A percentile compares a stretch with the other conserved stretches of the same genome.
Evolutionary conservation across 2,329 filamentous ascomycete genomes (phyloP).

Genomic region (Hypomyces rosellus): DNA sequence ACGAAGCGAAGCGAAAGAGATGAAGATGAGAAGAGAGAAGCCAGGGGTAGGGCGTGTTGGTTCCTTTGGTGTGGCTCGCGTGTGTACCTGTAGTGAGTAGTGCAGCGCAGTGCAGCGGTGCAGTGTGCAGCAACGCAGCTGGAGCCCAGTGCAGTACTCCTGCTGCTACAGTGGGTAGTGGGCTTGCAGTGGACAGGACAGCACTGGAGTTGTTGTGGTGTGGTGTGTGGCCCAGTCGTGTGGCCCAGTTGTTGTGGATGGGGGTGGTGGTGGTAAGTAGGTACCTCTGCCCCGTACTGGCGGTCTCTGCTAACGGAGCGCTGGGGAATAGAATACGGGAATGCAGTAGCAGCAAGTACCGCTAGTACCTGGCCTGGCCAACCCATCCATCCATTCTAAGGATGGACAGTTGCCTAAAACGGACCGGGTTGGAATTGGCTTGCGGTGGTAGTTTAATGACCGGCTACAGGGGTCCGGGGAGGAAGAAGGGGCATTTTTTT

Average conservation of each 20-base stretch:
- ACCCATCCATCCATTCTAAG: background rate
- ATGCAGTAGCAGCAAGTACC: background rate
- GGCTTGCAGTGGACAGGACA: background rate
- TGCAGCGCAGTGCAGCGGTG: too few species aligned
- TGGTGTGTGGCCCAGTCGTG: too few species aligned
- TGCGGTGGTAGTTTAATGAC: constrained; percentile 32
- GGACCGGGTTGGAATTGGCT: constrained; percentile 26
- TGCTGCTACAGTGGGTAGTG: background rate
- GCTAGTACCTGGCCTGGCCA: background rate
- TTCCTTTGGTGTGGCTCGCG: constrained; percentile 4
- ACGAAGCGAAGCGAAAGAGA: constrained; percentile 28
- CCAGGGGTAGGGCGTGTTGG: constrained; percentile 7
- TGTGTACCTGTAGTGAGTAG: too few species aligned
- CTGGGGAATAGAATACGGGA: background rate
- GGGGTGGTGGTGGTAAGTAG: background rate
- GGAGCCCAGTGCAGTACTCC: too few species aligned
- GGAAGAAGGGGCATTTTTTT: background rate
- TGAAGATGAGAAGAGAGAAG: constrained; percentile 19
- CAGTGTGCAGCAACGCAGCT: too few species aligned
- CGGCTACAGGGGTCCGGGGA: constrained; percentile 9
- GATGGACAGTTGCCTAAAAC: constrained; percentile 23
- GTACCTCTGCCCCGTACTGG: background rate
- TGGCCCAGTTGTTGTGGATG: too few species aligned
- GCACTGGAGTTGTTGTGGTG: background rate
- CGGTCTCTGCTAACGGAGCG: background rate